Evolutionary conservation across 1,139 yeast genomes (phyloP).

Genomic region (Protomyces macrosporus): DNA sequence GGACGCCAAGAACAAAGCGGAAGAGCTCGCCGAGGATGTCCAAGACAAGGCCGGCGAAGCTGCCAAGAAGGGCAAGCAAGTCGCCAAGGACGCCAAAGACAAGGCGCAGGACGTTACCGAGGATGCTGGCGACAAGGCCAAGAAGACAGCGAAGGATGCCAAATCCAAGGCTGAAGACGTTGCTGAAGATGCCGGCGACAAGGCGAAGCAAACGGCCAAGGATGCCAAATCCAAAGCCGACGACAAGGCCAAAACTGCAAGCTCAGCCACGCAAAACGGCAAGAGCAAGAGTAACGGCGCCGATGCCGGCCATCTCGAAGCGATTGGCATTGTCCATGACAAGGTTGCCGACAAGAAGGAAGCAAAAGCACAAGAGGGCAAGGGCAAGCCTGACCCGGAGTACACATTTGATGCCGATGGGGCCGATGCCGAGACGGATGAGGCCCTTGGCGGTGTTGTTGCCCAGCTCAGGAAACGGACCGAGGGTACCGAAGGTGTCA

Average conservation of each 20-base stretch:
- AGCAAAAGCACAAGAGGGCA: not conserved
- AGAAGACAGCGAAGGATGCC: conserved; percentile 1
- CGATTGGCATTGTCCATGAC: conserved; percentile 13
- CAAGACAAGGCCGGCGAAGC: not conserved
- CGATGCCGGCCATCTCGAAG: not conserved
- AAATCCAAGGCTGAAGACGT: not conserved
- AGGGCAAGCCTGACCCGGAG: not conserved
- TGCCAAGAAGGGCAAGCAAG: not conserved
- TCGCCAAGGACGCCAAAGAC: conserved; percentile 1
- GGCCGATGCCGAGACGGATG: not conserved
- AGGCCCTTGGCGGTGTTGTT: not conserved
- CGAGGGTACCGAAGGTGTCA: conserved; percentile 5
- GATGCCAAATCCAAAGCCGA: not conserved
- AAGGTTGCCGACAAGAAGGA: not conserved
- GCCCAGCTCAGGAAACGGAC: conserved; percentile 3
- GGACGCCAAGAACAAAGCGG: not conserved
- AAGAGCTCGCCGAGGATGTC: not conserved
- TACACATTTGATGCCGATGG: not conserved
- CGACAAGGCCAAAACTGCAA: not conserved
- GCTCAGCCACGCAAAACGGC: not conserved
- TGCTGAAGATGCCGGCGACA: not conserved
- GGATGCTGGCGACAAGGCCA: not conserved
- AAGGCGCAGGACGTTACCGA: not conserved
- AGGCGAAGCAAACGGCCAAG: not conserved
- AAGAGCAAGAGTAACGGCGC: not conserved